These are phyloP conservation scores for Aspergillus ellipticus DNA, from an alignment of 495 filamentous ascomycete species.

Conservation along the genomic window DNA sequence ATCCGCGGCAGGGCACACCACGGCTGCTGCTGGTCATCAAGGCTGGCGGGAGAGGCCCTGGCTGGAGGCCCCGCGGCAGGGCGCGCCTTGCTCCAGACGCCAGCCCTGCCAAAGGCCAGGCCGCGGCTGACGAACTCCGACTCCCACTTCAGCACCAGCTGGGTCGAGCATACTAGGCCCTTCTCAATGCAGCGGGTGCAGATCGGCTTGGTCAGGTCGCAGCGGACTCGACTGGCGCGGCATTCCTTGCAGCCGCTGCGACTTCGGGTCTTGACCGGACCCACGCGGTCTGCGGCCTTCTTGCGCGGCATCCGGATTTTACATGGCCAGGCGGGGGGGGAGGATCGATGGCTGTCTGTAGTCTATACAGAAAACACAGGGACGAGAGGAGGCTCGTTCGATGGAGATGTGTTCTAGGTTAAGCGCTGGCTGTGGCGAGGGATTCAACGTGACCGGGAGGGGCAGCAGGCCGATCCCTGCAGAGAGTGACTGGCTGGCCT, in stretches of 20 bases:
- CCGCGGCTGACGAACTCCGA: slow-evolving; percentile 43
- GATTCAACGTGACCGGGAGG: not conserved
- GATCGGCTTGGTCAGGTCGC: slow-evolving; percentile 40
- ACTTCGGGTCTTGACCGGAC: slow-evolving; percentile 43
- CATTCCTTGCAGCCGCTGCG: slow-evolving; percentile 44
- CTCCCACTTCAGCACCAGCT: slow-evolving; percentile 44
- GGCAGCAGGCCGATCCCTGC: not conserved
- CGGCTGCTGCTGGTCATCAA: slow-evolving; percentile 19
- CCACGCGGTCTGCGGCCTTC: slow-evolving; percentile 41
- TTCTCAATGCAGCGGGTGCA: slow-evolving; percentile 39
- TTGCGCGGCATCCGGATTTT: slow-evolving; percentile 39
- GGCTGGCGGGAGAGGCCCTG: slow-evolving; percentile 12
- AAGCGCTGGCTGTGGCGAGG: too few relatives aligned
- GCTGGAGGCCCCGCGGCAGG: slow-evolving; percentile 7
- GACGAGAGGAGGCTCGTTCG: not conserved
- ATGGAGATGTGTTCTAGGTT: too few relatives aligned
- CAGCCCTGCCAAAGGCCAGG: slow-evolving; percentile 41
- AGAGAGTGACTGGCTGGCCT: not conserved
- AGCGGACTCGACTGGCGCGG: slow-evolving; percentile 41
- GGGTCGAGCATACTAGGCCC: slow-evolving; percentile 37
- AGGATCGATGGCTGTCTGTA: not conserved
- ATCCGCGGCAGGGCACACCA: slow-evolving; percentile 31
- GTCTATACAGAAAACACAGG: too few relatives aligned
- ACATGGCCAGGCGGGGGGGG: slow-evolving; percentile 20
- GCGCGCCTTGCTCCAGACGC: slow-evolving; percentile 39